These are phyloP conservation scores for Conidiobolus coronatus DNA, from an alignment of 371 early-diverging fungal species.

Conservation along the genomic window DNA sequence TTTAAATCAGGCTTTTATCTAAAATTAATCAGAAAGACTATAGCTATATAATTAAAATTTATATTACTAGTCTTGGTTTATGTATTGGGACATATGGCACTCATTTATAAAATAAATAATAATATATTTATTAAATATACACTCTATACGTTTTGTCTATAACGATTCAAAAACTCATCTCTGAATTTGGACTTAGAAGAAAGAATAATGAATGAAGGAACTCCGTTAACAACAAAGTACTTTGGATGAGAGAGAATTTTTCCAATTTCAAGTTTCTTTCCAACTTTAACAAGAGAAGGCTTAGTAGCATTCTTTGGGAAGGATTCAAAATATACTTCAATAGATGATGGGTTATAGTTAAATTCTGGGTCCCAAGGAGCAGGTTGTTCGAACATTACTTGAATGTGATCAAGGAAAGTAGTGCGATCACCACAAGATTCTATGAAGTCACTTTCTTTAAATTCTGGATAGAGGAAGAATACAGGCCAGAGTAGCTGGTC, in stretches of 20 bases:
- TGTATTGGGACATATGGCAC: no score
- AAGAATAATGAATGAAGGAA: slow-evolving; percentile 42
- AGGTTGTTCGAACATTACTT: slow-evolving; percentile 55
- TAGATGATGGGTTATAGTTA: slow-evolving; percentile 30
- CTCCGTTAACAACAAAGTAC: slow-evolving; percentile 34
- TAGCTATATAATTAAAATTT: no score
- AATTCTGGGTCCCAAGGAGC: slow-evolving; percentile 56
- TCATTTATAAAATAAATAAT: no score
- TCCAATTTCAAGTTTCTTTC: slow-evolving; percentile 23
- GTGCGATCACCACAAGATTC: slow-evolving; percentile 58
- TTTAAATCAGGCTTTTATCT: no score
- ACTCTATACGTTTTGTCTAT: slow-evolving; percentile 12
- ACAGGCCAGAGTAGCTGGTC: slow-evolving; percentile 63
- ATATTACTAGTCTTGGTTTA: no score
- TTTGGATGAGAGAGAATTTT: slow-evolving; percentile 25
- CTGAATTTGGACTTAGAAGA: slow-evolving; percentile 28
- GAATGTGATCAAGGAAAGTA: slow-evolving; percentile 64
- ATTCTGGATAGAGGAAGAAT: slow-evolving; percentile 84
- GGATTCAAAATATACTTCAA: slow-evolving; percentile 61
- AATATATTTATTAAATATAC: no score
- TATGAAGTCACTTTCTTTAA: slow-evolving; percentile 76
- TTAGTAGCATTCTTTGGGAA: slow-evolving; percentile 21
- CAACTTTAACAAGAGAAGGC: slow-evolving; percentile 41
- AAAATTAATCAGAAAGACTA: no score
- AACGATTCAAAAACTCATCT: slow-evolving; percentile 30